Evolutionary conservation across 1,284 basidiomycete genomes (phyloP).

Genomic region (Cerioporus squamosus): DNA sequence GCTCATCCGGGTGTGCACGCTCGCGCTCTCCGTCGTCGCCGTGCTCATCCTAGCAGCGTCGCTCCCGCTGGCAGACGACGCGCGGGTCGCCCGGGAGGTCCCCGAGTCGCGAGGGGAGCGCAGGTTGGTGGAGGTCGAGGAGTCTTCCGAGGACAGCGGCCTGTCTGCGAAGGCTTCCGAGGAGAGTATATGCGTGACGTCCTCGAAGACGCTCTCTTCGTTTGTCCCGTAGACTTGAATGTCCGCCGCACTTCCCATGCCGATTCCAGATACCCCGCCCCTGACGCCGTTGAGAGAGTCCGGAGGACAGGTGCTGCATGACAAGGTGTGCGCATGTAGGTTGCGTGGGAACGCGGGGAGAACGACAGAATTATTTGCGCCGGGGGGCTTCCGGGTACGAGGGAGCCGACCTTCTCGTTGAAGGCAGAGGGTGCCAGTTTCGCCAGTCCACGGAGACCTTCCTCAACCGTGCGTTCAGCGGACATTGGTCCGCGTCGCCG

Average conservation of each 20-base stretch:
- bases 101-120: neutral
- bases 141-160: slow-evolving; percentile 5
- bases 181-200: slow-evolving; percentile 33
- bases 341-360: slow-evolving; percentile 16
- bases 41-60: neutral
- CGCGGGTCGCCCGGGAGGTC: slow-evolving; percentile 1
- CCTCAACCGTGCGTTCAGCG: slow-evolving; percentile 15
- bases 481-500: slow-evolving; percentile 7
- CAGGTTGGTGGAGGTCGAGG: neutral
- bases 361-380: neutral
- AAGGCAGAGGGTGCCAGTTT: slow-evolving; percentile 3
- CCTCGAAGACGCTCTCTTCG: slow-evolving; percentile 29
- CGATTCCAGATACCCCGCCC: slow-evolving; percentile 16
- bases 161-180: slow-evolving; percentile 20
- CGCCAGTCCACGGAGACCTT: slow-evolving; percentile 11
- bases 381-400: slow-evolving; percentile 20
- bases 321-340: slow-evolving; percentile 15
- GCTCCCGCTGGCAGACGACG: neutral
- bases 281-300: slow-evolving; percentile 18
- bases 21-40: neutral
- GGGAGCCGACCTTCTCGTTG: slow-evolving; percentile 19
- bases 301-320: slow-evolving; percentile 22
- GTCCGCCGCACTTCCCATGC: slow-evolving; percentile 9
- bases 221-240: slow-evolving; percentile 11
- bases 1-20: slow-evolving; percentile 5